Conservation (phyloP, 345 rosid genomes). For the Gossypium herbaceum region DNA sequence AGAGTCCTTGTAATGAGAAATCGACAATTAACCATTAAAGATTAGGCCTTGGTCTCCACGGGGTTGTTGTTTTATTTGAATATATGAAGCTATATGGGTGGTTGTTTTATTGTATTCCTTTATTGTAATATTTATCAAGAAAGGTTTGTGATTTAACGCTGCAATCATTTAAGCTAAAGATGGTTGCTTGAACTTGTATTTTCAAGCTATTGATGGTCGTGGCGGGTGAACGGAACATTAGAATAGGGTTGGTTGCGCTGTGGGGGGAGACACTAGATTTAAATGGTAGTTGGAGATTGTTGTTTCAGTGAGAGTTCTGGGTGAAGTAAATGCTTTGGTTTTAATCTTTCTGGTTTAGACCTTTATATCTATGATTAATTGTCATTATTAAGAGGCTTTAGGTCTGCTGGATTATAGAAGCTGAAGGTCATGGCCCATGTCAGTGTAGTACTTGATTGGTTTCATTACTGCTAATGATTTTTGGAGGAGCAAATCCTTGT, state of each 20-base stretch:
- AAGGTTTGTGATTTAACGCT: not conserved
- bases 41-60: conserved; percentile 5
- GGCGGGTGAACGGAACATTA: conserved; percentile 13
- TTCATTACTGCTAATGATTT: not conserved
- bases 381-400: not conserved
- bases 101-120: not conserved
- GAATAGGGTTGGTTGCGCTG: not conserved
- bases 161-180: not conserved
- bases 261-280: conserved; percentile 14
- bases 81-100: not conserved
- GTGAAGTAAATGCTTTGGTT: conserved; percentile 14
- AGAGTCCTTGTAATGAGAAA: conserved; percentile 16
- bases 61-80: conserved; percentile 17
- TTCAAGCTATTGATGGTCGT: conserved; percentile 19
- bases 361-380: not conserved
- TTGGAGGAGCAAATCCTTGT: not conserved
- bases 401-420: conserved; percentile 4
- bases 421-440: not conserved
- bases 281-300: conserved; percentile 16
- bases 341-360: not conserved
- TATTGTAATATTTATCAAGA: not conserved
- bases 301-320: conserved; percentile 10
- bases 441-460: not conserved
- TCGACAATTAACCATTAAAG: not conserved
- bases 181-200: conserved; percentile 3